phyloP scores from a whole-genome alignment of 768 basidiomycete species.

The Crepidotus variabilis region DNA sequence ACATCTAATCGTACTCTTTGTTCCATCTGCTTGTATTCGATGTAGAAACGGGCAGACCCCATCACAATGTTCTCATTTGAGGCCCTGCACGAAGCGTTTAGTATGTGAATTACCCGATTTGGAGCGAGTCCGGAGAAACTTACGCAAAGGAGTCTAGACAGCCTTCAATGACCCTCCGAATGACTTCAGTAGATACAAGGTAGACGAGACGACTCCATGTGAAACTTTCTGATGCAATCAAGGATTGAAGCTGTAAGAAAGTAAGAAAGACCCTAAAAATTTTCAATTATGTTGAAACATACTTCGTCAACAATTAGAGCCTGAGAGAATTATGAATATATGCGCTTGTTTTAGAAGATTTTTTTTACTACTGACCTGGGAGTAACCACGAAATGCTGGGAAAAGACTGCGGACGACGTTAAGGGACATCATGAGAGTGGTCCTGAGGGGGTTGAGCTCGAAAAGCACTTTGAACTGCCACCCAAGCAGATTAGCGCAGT shows the following conservation, averaged over 20 bases:
- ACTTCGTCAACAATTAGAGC: constrained; percentile 85
- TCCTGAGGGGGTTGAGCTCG: constrained; percentile 61
- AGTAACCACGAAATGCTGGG: constrained; percentile 82
- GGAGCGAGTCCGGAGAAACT: constrained; percentile 27
- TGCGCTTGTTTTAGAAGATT: constrained; percentile 7
- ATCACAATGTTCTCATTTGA: constrained; percentile 73
- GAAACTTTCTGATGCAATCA: constrained; percentile 69
- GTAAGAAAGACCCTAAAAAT: constrained; percentile 13
- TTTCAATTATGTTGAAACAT: constrained; percentile 18
- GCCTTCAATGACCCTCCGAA: constrained; percentile 61
- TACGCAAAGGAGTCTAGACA: constrained; percentile 72
- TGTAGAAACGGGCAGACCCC: constrained; percentile 65
- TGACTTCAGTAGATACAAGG: constrained; percentile 58
- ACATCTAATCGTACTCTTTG: constrained; percentile 75
- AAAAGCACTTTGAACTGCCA: constrained; percentile 39
- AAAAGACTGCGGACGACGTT: constrained; percentile 72
- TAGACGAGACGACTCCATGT: constrained; percentile 62
- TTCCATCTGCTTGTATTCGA: constrained; percentile 78
- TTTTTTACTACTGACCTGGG: constrained; percentile 46
- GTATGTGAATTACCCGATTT: constrained; percentile 8
- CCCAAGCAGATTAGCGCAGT: constrained; percentile 2
- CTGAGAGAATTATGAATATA: constrained; percentile 27
- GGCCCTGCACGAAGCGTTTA: constrained; percentile 36
- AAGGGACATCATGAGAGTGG: constrained; percentile 65
- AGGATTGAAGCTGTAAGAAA: constrained; percentile 53